Conservation (phyloP, 768 basidiomycete species). For the Russula foetens region DNA sequence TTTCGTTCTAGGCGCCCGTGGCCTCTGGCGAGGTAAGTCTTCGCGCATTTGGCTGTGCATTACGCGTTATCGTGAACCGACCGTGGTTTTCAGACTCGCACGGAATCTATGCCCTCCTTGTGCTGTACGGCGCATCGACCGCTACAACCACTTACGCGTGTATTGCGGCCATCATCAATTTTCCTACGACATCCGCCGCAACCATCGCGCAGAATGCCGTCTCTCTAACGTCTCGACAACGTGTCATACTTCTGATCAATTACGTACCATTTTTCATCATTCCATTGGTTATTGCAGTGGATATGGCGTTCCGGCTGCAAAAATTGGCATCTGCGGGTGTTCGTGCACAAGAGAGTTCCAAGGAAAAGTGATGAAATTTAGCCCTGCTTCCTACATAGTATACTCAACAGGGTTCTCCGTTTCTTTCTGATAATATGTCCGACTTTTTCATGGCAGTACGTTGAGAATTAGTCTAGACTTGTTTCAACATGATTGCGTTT, state of each 20-base stretch:
- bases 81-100: conserved; percentile 39
- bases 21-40: conserved; percentile 45
- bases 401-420: neutral
- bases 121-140: conserved; percentile 71
- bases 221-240: conserved; percentile 44
- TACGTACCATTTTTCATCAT: conserved; percentile 74
- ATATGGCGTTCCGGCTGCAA: conserved; percentile 44
- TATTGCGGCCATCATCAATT: conserved; percentile 48
- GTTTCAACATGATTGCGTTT: neutral
- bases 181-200: conserved; percentile 34
- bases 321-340: conserved; percentile 15
- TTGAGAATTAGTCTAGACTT: neutral
- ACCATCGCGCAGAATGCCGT: conserved; percentile 27
- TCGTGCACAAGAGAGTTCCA: conserved; percentile 1
- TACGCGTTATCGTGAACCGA: neutral
- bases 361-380: neutral
- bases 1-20: conserved; percentile 60
- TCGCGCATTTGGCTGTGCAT: too few relatives aligned
- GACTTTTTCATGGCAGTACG: neutral
- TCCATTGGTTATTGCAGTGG: conserved; percentile 63
- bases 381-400: neutral
- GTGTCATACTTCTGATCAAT: conserved; percentile 48
- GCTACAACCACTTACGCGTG: conserved; percentile 73
- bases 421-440: neutral
- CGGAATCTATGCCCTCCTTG: conserved; percentile 51